Conservation (phyloP, 495 filamentous ascomycete genomes). For the Delitschia confertaspora region DNA sequence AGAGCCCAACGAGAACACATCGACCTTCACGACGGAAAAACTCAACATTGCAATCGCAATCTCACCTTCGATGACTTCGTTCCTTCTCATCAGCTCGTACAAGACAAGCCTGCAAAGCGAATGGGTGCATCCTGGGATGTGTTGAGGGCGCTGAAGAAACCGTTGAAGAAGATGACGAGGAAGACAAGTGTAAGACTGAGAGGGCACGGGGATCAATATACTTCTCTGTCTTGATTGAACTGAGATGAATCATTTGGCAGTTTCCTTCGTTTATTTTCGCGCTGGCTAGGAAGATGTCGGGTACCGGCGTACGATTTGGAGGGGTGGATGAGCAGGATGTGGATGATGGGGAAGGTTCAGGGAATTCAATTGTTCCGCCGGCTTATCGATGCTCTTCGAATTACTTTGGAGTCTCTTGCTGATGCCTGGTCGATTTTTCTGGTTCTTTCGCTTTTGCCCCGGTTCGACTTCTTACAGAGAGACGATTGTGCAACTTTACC, state of each 20-base stretch:
- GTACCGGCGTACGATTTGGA: neutral
- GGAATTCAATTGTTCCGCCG: neutral
- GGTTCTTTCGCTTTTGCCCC: too few species aligned
- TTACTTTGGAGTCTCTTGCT: neutral
- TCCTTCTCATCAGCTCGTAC: neutral
- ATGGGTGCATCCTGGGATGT: slow-evolving; percentile 6
- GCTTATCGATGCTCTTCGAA: neutral
- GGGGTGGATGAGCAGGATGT: neutral
- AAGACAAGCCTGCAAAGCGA: slow-evolving; percentile 3
- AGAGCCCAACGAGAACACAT: too few species aligned
- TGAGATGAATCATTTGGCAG: neutral
- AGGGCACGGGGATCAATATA: neutral
- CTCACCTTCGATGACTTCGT: slow-evolving; percentile 6
- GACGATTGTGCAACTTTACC: too few species aligned
- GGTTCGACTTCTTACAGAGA: neutral
- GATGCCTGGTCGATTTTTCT: too few species aligned
- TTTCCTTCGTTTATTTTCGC: neutral
- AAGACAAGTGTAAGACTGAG: neutral
- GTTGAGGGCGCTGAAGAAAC: neutral
- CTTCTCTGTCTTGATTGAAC: neutral
- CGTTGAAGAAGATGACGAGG: neutral
- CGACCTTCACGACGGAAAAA: neutral
- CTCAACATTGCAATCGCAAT: neutral
- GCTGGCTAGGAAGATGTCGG: neutral
- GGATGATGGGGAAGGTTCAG: neutral